A percentile compares a stretch with the other conserved stretches of the same genome.
phyloP scores from a whole-genome alignment of 345 rosid species.

The Abelmoschus esculentus region DNA sequence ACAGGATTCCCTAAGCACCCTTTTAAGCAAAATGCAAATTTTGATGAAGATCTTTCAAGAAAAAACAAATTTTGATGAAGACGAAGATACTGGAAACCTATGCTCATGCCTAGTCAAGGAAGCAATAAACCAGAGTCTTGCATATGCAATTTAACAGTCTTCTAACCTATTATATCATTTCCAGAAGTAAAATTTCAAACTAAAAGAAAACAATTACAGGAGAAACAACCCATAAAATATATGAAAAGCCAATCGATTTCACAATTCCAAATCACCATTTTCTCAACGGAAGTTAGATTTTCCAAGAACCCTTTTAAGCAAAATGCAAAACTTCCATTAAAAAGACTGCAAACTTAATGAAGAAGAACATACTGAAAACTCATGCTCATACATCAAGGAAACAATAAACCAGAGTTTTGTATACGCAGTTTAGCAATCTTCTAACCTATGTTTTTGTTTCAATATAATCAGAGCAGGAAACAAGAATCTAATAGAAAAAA shows the following conservation, averaged over 20 bases:
- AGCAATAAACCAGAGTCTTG: not conserved
- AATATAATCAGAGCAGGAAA: not conserved
- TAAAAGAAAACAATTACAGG: not conserved
- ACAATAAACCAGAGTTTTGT: not conserved
- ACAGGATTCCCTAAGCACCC: not conserved
- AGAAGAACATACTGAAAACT: constrained; percentile 53
- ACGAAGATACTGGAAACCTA: constrained; percentile 66
- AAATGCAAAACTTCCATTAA: not conserved
- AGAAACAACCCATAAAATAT: not conserved
- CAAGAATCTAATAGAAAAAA: not conserved
- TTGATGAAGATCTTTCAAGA: too few species aligned
- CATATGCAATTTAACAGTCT: not conserved
- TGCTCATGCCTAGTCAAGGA: constrained; percentile 37
- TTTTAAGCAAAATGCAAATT: not conserved
- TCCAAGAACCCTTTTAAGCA: not conserved
- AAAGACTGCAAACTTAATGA: not conserved
- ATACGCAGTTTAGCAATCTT: not conserved
- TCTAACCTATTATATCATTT: not conserved
- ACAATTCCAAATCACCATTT: not conserved
- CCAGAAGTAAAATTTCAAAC: not conserved
- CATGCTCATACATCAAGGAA: constrained; percentile 49
- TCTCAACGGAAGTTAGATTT: too few species aligned
- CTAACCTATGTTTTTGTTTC: not conserved
- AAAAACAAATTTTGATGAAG: not conserved
- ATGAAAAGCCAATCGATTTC: not conserved